Evolutionary conservation across 208 protist genomes (phyloP).

Genomic region (Leishmania amazonensis): DNA sequence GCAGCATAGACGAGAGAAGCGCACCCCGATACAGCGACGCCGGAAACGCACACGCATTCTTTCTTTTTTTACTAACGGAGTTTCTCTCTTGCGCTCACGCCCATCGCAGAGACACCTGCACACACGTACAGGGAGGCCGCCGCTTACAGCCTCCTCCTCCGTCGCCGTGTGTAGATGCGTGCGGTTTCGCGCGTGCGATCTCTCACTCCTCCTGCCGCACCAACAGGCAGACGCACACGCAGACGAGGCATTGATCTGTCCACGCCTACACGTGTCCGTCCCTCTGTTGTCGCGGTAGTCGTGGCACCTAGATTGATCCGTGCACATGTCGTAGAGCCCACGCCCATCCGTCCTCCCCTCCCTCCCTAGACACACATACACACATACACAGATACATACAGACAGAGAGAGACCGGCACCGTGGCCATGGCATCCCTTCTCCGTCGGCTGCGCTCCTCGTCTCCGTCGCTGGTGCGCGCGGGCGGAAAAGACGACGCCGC

Average conservation of each 20-base stretch:
- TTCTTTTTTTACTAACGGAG: background rate
- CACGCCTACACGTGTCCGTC: background rate
- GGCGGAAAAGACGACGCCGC: background rate
- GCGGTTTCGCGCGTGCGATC: background rate
- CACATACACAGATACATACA: background rate
- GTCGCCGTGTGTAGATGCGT: background rate
- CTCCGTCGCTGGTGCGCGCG: slow-evolving; percentile 5
- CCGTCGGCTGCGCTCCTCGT: slow-evolving; percentile 8
- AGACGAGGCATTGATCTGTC: background rate
- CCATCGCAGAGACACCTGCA: background rate
- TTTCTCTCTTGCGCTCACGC: background rate
- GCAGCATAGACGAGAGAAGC: no score
- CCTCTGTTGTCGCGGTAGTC: background rate
- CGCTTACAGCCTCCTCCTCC: background rate
- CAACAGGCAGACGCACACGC: background rate
- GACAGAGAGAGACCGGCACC: background rate
- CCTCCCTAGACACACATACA: background rate
- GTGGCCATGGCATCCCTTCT: slow-evolving; percentile 9
- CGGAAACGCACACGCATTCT: background rate
- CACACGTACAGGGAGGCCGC: background rate
- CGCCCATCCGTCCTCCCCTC: background rate
- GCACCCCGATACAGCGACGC: no score
- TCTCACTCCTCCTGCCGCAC: background rate
- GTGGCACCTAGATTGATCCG: background rate
- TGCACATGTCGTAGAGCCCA: background rate